A percentile compares a stretch with the other conserved stretches of the same genome.
Evolutionary conservation across 306 rosid genomes (phyloP).

Genomic region (Calophaca sinica): DNA sequence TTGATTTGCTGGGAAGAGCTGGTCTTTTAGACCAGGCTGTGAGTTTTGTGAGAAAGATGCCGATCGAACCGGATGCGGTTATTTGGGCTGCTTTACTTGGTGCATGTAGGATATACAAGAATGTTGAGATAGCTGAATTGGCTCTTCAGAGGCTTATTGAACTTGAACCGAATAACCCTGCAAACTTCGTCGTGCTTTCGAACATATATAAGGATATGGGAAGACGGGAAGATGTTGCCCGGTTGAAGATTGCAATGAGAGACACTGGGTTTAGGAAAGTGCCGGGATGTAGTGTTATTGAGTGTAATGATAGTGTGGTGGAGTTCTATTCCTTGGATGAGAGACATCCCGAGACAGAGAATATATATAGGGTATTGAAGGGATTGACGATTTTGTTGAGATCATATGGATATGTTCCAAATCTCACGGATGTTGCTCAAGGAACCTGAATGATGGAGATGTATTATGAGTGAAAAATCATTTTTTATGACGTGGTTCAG

Average conservation of each 20-base stretch:
- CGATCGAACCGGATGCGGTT: constrained; percentile 61
- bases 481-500: not conserved
- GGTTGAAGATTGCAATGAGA: constrained; percentile 71
- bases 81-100: constrained; percentile 57
- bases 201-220: constrained; percentile 83
- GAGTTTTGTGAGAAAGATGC: constrained; percentile 71
- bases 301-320: constrained; percentile 54
- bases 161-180: constrained; percentile 83
- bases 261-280: constrained; percentile 65
- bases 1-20: constrained; percentile 61
- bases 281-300: constrained; percentile 61
- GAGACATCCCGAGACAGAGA: constrained; percentile 56
- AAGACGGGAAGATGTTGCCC: constrained; percentile 78
- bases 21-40: constrained; percentile 69
- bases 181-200: constrained; percentile 76
- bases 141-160: constrained; percentile 66
- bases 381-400: constrained; percentile 53
- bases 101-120: constrained; percentile 58
- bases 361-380: constrained; percentile 47
- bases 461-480: constrained; percentile 17
- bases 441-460: constrained; percentile 43
- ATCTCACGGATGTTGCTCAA: constrained; percentile 45
- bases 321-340: constrained; percentile 62
- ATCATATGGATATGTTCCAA: constrained; percentile 54
- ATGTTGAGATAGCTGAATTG: constrained; percentile 60